Conservation (phyloP, 2,329 filamentous ascomycete genomes). For the Beauveria sp. region DNA sequence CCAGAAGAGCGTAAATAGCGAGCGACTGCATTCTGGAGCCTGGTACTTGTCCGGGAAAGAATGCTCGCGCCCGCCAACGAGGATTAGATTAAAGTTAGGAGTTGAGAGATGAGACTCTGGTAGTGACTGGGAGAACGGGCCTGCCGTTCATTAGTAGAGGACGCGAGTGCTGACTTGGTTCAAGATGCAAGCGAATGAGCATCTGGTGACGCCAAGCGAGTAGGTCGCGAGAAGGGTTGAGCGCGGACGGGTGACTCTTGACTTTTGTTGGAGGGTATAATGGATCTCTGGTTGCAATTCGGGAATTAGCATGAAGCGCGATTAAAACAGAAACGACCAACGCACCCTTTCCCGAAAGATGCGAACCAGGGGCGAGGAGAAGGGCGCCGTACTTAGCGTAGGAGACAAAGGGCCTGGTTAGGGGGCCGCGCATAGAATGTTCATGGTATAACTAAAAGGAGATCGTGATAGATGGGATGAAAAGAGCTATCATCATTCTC, state of each 20-base stretch:
- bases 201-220: neutral
- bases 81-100: neutral
- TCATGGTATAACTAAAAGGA: neutral
- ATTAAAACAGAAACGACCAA: neutral
- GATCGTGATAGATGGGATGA: slow-evolving; percentile 6
- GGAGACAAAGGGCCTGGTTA: neutral
- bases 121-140: slow-evolving; percentile 1
- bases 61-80: neutral
- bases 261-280: neutral
- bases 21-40: slow-evolving; percentile 15
- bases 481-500: neutral
- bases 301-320: neutral
- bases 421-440: neutral
- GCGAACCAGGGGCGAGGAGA: neutral
- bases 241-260: neutral
- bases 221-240: neutral
- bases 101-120: neutral
- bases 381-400: neutral
- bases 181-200: slow-evolving; percentile 3
- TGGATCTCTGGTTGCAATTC: neutral
- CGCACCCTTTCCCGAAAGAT: neutral
- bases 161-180: neutral
- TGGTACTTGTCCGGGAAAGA: neutral
- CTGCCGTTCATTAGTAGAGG: slow-evolving; percentile 3
- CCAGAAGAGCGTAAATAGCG: slow-evolving; percentile 15